phyloP scores from a whole-genome alignment of 495 filamentous ascomycete species.

The Daldinia loculata region DNA sequence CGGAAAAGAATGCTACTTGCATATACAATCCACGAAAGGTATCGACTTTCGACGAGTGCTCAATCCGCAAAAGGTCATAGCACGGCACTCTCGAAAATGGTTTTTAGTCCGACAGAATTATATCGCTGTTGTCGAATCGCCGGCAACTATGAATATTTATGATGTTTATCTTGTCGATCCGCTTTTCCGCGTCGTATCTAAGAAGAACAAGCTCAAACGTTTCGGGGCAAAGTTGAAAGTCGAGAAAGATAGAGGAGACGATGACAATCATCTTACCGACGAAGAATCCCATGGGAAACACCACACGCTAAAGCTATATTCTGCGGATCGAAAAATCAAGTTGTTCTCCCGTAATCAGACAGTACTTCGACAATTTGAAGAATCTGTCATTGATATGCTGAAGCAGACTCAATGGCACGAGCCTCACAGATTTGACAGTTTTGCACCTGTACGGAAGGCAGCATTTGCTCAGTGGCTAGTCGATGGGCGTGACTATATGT shows the following conservation, averaged over 20 bases:
- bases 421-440: slow-evolving; percentile 88
- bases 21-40: slow-evolving; percentile 90
- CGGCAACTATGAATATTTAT: slow-evolving; percentile 98
- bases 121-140: slow-evolving; percentile 95
- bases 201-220: slow-evolving; percentile 73
- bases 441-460: slow-evolving; percentile 85
- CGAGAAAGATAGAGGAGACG: slow-evolving; percentile 41
- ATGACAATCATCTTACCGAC: slow-evolving; percentile 57
- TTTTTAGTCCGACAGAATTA: slow-evolving; percentile 98
- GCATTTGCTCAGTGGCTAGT: slow-evolving; percentile 98
- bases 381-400: slow-evolving; percentile 87
- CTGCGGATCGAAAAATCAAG: slow-evolving; percentile 88
- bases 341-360: slow-evolving; percentile 92
- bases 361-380: slow-evolving; percentile 89
- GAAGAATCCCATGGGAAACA: slow-evolving; percentile 71
- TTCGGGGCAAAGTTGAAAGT: slow-evolving; percentile 67
- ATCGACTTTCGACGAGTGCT: slow-evolving; percentile 86
- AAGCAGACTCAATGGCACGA: slow-evolving; percentile 80
- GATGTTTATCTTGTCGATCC: slow-evolving; percentile 96
- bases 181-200: slow-evolving; percentile 79
- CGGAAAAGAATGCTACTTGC: slow-evolving; percentile 94
- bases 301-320: slow-evolving; percentile 82
- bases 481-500: slow-evolving; percentile 98
- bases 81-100: slow-evolving; percentile 91
- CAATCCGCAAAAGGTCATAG: slow-evolving; percentile 76